Evolutionary conservation across 805 yeast species (phyloP), one percentile per base, ranked within the genome.

Genomic region (Pichia occidentalis): DNA sequence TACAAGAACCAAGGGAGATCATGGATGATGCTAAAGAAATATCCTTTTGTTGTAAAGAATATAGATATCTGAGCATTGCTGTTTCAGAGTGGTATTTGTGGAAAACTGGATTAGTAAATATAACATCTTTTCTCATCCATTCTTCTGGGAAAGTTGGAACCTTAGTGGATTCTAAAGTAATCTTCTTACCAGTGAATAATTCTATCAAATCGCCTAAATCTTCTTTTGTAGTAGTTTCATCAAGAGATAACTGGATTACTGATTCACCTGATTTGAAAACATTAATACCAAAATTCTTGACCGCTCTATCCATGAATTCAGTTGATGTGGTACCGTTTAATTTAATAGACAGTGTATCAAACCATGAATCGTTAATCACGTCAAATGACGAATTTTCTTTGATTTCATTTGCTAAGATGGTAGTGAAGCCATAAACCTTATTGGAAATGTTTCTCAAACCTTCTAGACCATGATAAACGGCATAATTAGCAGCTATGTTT

Each of bases 1-100:
- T 92, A 68, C 98, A 92, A 7, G 96, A 85, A 19, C 98, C 98
- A 46, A 92, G 71, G 17, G 98, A 94, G 45, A 92, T 92, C 98
- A 92, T 92, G 5, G 97, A 84, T 55, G 87, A 83, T 9, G 97
- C 96, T 42, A 92, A 70, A 0, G 97, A 90, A 43, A 92, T 68
- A 65, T 92, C 98, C 63, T 84, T 86, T 43, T 75, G 62, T 64
- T 92, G 97, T 37, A 92, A 68, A 43, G 73, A 71, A 56, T 86
- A 92, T 51, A 92, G 65, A 64, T 92, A 92, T 58, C 98, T 77
- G 49, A 92, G 70, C 83, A 92, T 82, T 36, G 95, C 80, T 22
- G 98, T 92, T 65, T 92, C 98, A 7, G 95, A 82, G 56, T 86
- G 97, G 61, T 92, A 79, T 17, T 73, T 61, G 64, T 85, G 79